These are phyloP conservation scores for Metarhizium brunneum DNA, from an alignment of 2,329 filamentous ascomycete genomes.

Conservation along the genomic window DNA sequence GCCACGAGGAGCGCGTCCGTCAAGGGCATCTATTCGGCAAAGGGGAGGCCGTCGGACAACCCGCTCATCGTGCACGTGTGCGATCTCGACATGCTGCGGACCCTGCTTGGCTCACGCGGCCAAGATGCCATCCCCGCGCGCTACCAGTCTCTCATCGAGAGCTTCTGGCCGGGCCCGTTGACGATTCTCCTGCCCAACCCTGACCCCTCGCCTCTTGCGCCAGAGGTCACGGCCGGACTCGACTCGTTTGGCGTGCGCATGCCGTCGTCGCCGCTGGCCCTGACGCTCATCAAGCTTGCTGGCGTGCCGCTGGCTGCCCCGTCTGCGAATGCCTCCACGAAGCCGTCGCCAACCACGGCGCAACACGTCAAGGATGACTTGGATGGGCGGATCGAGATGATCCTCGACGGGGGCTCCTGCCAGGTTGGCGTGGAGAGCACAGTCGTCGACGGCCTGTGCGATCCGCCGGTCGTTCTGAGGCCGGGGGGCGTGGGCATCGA, in stretches of 20 bases:
- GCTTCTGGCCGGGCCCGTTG: slow-evolving; percentile 90
- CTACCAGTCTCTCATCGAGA: slow-evolving; percentile 67
- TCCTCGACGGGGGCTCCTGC: slow-evolving; percentile 82
- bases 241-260: slow-evolving; percentile 83
- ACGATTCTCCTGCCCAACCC: slow-evolving; percentile 83
- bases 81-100: slow-evolving; percentile 66
- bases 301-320: slow-evolving; percentile 79
- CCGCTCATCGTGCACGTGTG: slow-evolving; percentile 89
- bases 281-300: slow-evolving; percentile 73
- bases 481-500: slow-evolving; percentile 84
- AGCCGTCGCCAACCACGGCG: slow-evolving; percentile 83
- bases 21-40: slow-evolving; percentile 84
- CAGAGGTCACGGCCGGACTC: slow-evolving; percentile 85
- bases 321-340: slow-evolving; percentile 89
- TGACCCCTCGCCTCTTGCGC: slow-evolving; percentile 58
- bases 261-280: slow-evolving; percentile 75
- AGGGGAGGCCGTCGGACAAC: slow-evolving; percentile 86
- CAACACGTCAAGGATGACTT: slow-evolving; percentile 85
- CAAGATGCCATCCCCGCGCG: slow-evolving; percentile 54
- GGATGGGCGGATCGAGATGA: slow-evolving; percentile 69
- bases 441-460: slow-evolving; percentile 81
- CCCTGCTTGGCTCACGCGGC: slow-evolving; percentile 36
- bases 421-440: slow-evolving; percentile 92
- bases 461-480: slow-evolving; percentile 71
- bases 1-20: slow-evolving; percentile 79